Conservation (phyloP, 2,329 filamentous ascomycete genomes). For the Nemania sp. region DNA sequence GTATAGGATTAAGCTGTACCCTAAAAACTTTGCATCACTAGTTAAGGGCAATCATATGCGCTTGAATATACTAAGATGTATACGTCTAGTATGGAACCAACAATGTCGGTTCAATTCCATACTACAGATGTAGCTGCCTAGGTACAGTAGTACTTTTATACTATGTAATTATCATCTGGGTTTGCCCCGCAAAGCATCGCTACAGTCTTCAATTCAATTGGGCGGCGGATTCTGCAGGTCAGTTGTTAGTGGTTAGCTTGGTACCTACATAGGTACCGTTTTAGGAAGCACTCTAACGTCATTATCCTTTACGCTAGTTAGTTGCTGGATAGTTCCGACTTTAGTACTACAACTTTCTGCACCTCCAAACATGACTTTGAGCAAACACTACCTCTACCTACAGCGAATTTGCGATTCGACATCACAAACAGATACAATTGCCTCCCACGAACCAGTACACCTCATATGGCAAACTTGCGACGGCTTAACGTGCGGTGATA, state of each 20-base stretch:
- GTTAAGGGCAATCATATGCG: too few species aligned
- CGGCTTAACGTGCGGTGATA: constrained; percentile 16
- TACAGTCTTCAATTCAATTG: neutral
- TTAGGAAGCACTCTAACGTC: constrained; percentile 34
- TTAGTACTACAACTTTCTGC: neutral
- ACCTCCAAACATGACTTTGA: constrained; percentile 5
- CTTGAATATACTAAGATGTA: too few species aligned
- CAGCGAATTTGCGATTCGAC: constrained; percentile 9
- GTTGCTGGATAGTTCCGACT: neutral
- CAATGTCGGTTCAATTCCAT: too few species aligned
- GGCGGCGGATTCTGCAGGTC: constrained; percentile 10
- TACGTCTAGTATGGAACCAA: too few species aligned
- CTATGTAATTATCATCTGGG: neutral
- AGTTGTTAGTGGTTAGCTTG: constrained; percentile 10
- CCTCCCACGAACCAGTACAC: neutral
- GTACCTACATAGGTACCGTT: constrained; percentile 16
- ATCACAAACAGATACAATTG: constrained; percentile 10
- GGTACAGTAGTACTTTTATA: too few species aligned
- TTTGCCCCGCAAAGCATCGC: constrained; percentile 19
- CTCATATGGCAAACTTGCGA: constrained; percentile 16
- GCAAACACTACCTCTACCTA: constrained; percentile 7
- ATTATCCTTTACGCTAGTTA: constrained; percentile 27
- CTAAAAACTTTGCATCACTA: too few species aligned
- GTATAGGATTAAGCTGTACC: too few species aligned
- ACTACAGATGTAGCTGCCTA: too few species aligned